Evolutionary conservation across 805 yeast genomes (phyloP).

Genomic region (Ogataea trehalophila): DNA sequence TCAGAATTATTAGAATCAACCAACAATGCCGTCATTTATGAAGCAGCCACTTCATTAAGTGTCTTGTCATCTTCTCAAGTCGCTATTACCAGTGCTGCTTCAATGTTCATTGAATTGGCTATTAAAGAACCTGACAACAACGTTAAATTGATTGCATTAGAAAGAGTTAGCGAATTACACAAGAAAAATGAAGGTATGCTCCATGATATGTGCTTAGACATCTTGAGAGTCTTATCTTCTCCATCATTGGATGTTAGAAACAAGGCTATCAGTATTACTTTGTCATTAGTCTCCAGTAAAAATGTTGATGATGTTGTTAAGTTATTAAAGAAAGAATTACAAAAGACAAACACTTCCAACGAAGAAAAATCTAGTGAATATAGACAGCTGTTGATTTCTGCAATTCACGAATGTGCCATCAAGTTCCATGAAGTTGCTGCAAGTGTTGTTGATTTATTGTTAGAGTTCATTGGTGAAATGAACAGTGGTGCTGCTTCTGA

Average conservation of each 20-base stretch:
- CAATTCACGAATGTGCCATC: slow-evolving; percentile 86
- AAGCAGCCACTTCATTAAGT: slow-evolving; percentile 81
- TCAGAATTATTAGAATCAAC: slow-evolving; percentile 68
- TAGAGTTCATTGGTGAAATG: slow-evolving; percentile 83
- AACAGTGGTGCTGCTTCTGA: slow-evolving; percentile 83
- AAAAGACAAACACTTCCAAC: slow-evolving; percentile 60
- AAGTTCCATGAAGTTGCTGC: slow-evolving; percentile 88
- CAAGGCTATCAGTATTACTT: slow-evolving; percentile 80
- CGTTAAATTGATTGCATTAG: slow-evolving; percentile 87
- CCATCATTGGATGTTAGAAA: slow-evolving; percentile 89
- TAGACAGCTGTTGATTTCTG: slow-evolving; percentile 80
- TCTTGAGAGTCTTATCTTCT: slow-evolving; percentile 77
- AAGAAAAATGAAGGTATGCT: slow-evolving; percentile 73
- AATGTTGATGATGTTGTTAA: slow-evolving; percentile 93
- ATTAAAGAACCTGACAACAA: slow-evolving; percentile 92
- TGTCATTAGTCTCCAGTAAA: slow-evolving; percentile 74
- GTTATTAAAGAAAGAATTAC: slow-evolving; percentile 85
- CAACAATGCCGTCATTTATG: slow-evolving; percentile 75
- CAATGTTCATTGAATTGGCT: slow-evolving; percentile 82
- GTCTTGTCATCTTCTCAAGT: slow-evolving; percentile 52
- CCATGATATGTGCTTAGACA: slow-evolving; percentile 79
- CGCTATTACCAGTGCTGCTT: slow-evolving; percentile 72
- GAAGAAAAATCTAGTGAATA: slow-evolving; percentile 84
- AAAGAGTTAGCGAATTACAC: slow-evolving; percentile 75
- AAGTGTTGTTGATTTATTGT: slow-evolving; percentile 78